Base-by-base conservation (phyloP, 2,329 filamentous ascomycete species). In the Venturia aucupariae region DNA sequence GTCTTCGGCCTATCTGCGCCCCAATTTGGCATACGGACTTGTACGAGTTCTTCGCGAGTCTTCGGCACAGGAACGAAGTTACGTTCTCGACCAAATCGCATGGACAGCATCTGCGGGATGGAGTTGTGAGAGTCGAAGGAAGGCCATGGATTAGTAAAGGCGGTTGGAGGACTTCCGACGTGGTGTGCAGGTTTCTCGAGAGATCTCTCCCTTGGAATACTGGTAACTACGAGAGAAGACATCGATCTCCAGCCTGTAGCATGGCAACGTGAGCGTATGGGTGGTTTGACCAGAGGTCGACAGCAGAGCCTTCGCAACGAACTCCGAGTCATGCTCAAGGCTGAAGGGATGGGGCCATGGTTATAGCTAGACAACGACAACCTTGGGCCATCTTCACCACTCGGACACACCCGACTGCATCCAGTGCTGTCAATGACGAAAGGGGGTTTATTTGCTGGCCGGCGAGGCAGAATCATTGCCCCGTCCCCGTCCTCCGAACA, bases 71-170 rank as follows among this genome's bases (percentile, higher is more conserved):
- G 79, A 0, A 80, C 75, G 63, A 77, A 79, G 66, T 80, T 78
- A 61, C 76, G 76, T 13, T 76, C 73, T 1, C 72, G 69, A 4
- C 62, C 73, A 64, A 79, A 75, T 11, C 76, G 73, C 10, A 72
- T 70, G 35, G 75, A 71, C 39, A 80, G 63, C 7, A 72, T 64
- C 1, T 71, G 66, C 5, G 68, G 24, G 1, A 75, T 46, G 19
- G 70, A 67, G 3, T 69, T 67, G 30, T 69, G 69, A 48, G 27
- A 22, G 11, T 67, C 67, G 63, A 75, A 74, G 2, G 79, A 81
- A 24, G 78, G 76, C 80, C 80, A 82, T 17, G 80, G 80, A 66
- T 82, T 82, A 35, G 70, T 72, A 72, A 82, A 82, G 22, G 72
- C 72, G 1, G 75, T 76, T 7, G 78, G 78, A 4, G 79, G 79